These are phyloP conservation scores for Suillus subalutaceus DNA, from an alignment of 768 basidiomycete species.

Conservation along the genomic window DNA sequence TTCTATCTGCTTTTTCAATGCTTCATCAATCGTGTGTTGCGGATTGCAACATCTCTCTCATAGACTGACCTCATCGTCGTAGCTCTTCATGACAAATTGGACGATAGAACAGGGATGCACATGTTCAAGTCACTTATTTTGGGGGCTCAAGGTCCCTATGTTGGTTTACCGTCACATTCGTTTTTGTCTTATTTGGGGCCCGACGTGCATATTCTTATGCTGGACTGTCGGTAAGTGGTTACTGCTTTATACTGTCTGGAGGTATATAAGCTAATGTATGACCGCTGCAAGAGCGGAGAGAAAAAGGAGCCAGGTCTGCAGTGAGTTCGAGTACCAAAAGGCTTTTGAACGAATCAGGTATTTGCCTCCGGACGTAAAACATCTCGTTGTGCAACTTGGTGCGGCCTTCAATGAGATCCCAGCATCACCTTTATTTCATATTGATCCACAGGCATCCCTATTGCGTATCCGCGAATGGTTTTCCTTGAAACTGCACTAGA, in stretches of 20 bases:
- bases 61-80: slow-evolving; percentile 7
- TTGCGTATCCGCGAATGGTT: slow-evolving; percentile 93
- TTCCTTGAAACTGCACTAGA: slow-evolving; percentile 82
- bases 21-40: slow-evolving; percentile 71
- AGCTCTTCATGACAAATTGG: slow-evolving; percentile 64
- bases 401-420: slow-evolving; percentile 15
- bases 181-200: slow-evolving; percentile 82
- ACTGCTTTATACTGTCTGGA: neutral
- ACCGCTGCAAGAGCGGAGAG: slow-evolving; percentile 71
- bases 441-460: slow-evolving; percentile 58
- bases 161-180: slow-evolving; percentile 82
- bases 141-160: slow-evolving; percentile 75
- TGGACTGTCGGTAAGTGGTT: slow-evolving; percentile 75
- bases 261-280: neutral
- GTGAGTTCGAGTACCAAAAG: slow-evolving; percentile 68
- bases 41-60: slow-evolving; percentile 9
- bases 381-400: slow-evolving; percentile 85
- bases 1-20: slow-evolving; percentile 95
- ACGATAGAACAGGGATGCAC: slow-evolving; percentile 63
- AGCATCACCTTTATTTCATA: neutral
- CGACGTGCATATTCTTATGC: slow-evolving; percentile 67
- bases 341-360: slow-evolving; percentile 64
- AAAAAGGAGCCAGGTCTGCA: slow-evolving; percentile 80
- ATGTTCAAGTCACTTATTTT: slow-evolving; percentile 73
- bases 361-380: slow-evolving; percentile 72